These are phyloP conservation scores for Yarrowia sp. DNA, from an alignment of 805 yeast species.

Conservation along the genomic window DNA sequence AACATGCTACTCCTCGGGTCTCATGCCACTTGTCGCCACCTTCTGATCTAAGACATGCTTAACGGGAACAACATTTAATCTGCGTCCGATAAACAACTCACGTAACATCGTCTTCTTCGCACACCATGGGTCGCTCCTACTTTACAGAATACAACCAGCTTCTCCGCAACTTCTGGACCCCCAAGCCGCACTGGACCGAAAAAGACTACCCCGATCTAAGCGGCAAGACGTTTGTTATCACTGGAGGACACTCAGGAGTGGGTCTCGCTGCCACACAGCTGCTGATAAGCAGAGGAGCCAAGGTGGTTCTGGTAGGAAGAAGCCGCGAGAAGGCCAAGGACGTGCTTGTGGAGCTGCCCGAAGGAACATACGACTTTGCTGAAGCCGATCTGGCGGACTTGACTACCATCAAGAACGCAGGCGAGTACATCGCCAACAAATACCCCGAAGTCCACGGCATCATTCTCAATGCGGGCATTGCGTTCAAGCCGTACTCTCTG, in stretches of 20 bases:
- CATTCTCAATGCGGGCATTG: slow-evolving; percentile 48
- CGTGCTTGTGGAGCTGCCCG: neutral
- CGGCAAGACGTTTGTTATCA: neutral
- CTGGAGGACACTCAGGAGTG: neutral
- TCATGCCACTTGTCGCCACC: too few species aligned
- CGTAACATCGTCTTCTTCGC: too few species aligned
- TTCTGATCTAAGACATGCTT: too few species aligned
- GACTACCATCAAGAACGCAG: neutral
- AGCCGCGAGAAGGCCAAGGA: neutral
- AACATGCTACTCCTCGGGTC: too few species aligned
- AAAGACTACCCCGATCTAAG: neutral
- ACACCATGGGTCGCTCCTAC: neutral
- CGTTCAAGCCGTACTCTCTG: slow-evolving; percentile 41
- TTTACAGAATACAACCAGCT: neutral
- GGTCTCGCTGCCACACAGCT: neutral
- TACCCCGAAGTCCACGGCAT: neutral
- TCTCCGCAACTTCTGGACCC: neutral
- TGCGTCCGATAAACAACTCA: too few species aligned
- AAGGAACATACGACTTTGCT: neutral
- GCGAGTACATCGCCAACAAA: neutral
- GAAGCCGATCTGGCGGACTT: neutral
- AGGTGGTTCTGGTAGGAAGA: neutral
- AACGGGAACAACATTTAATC: too few species aligned
- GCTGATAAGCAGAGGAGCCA: neutral
- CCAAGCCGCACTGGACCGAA: neutral